A percentile compares a stretch with the other conserved stretches of the same genome.
Evolutionary conservation across 257 asterid genomes (phyloP).

Genomic region (Solanum clarkiae): DNA sequence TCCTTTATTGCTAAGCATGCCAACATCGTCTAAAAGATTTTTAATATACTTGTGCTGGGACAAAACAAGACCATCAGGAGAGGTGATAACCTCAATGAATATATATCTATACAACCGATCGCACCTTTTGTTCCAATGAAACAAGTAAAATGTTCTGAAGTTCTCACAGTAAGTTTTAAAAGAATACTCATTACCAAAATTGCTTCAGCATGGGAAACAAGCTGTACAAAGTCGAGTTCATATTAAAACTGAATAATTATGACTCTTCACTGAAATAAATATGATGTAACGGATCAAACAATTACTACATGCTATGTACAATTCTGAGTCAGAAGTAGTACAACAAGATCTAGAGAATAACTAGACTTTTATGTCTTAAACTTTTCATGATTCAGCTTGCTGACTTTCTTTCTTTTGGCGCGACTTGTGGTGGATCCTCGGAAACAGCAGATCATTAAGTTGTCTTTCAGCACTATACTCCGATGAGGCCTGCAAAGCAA

Average conservation of each 20-base stretch:
- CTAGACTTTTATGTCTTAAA: not conserved
- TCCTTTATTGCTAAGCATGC: no score
- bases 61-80: no score
- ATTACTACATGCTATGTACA: conserved; percentile 22
- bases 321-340: conserved; percentile 5
- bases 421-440: conserved; percentile 48
- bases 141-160: not conserved
- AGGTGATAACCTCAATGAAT: not conserved
- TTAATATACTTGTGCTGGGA: no score
- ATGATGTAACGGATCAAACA: not conserved
- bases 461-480: conserved; percentile 93
- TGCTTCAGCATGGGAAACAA: not conserved
- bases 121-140: not conserved
- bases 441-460: conserved; percentile 61
- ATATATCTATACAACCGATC: not conserved
- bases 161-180: not conserved
- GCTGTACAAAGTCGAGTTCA: not conserved
- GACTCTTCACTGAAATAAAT: not conserved
- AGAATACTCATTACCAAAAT: not conserved
- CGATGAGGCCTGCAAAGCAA: conserved; percentile 66
- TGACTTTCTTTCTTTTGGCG: conserved; percentile 78
- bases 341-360: not conserved
- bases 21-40: no score
- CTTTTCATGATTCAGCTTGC: conserved; percentile 52
- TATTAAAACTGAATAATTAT: not conserved